Percentiles rank a stretch among this genome's conserved stretches.
These are phyloP conservation scores for Oehlia diaphana DNA, from an alignment of 192 early-diverging fungal species.

Conservation along the genomic window DNA sequence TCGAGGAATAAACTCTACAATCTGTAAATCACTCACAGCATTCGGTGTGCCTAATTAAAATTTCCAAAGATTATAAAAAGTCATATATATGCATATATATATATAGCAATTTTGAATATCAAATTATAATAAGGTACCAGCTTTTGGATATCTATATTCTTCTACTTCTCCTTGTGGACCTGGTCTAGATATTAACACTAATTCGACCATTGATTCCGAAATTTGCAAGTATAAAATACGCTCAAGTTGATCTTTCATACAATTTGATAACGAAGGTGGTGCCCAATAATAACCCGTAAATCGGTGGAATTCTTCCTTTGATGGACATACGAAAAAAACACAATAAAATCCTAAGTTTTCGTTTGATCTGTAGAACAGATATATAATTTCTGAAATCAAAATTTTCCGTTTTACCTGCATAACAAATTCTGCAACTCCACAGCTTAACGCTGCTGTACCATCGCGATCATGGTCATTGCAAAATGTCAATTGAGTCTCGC, in stretches of 20 bases:
- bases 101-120: neutral
- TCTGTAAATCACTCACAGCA: slow-evolving; percentile 49
- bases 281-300: slow-evolving; percentile 66
- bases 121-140: slow-evolving; percentile 23
- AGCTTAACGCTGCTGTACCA: slow-evolving; percentile 40
- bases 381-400: neutral
- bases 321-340: neutral
- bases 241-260: slow-evolving; percentile 29
- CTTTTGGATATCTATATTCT: slow-evolving; percentile 59
- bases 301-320: slow-evolving; percentile 65
- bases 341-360: neutral
- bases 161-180: slow-evolving; percentile 48
- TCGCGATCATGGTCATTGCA: slow-evolving; percentile 40
- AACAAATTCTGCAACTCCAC: slow-evolving; percentile 68
- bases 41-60: slow-evolving; percentile 49
- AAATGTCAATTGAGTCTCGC: slow-evolving; percentile 61
- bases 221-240: slow-evolving; percentile 61
- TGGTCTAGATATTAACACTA: slow-evolving; percentile 44
- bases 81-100: neutral
- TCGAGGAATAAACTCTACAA: slow-evolving; percentile 54
- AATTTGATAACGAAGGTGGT: slow-evolving; percentile 25
- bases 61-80: neutral
- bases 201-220: slow-evolving; percentile 58
- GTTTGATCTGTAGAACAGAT: neutral
- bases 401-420: slow-evolving; percentile 52